Evolutionary conservation across 495 filamentous ascomycete species (phyloP).

Genomic region (Astrothelium macrocarpum): DNA sequence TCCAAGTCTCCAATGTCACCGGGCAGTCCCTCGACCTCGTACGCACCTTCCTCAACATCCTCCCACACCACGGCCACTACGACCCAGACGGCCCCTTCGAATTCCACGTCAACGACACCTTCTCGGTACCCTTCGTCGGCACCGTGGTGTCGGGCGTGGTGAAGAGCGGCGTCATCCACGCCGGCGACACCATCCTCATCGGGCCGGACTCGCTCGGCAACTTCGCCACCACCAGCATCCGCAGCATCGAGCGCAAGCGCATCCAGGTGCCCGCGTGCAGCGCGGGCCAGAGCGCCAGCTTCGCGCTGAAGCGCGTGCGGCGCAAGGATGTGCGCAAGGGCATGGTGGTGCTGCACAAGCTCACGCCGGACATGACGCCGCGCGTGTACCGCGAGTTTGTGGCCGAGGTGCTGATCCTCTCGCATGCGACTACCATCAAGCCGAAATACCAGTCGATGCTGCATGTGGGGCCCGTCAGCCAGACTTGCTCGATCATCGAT

Average conservation of each 20-base stretch:
- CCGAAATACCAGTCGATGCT: conserved; percentile 98
- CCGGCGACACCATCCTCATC: conserved; percentile 80
- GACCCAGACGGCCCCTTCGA: conserved; percentile 82
- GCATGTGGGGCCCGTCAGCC: conserved; percentile 88
- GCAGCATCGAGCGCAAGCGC: conserved; percentile 90
- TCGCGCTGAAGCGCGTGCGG: conserved; percentile 75
- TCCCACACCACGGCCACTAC: conserved; percentile 92
- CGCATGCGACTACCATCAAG: conserved; percentile 97
- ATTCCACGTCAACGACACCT: conserved; percentile 94
- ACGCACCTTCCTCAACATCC: conserved; percentile 85
- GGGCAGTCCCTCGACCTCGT: conserved; percentile 74
- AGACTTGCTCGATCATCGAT: conserved; percentile 95
- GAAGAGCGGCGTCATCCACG: conserved; percentile 77
- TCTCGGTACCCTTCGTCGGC: conserved; percentile 96
- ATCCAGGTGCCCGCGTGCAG: conserved; percentile 82
- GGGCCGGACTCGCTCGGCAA: conserved; percentile 88
- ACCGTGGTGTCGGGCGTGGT: conserved; percentile 94
- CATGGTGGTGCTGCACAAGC: conserved; percentile 71
- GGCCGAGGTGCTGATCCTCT: conserved; percentile 91
- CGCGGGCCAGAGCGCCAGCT: conserved; percentile 86
- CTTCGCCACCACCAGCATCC: conserved; percentile 80
- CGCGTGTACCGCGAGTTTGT: conserved; percentile 90
- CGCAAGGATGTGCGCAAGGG: conserved; percentile 95
- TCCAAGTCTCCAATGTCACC: conserved; percentile 96
- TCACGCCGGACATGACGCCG: conserved; percentile 31